A percentile compares a stretch with the other conserved stretches of the same genome.
phyloP scores from a whole-genome alignment of 1,284 basidiomycete genomes.

The Papiliotrema fonsecae region DNA sequence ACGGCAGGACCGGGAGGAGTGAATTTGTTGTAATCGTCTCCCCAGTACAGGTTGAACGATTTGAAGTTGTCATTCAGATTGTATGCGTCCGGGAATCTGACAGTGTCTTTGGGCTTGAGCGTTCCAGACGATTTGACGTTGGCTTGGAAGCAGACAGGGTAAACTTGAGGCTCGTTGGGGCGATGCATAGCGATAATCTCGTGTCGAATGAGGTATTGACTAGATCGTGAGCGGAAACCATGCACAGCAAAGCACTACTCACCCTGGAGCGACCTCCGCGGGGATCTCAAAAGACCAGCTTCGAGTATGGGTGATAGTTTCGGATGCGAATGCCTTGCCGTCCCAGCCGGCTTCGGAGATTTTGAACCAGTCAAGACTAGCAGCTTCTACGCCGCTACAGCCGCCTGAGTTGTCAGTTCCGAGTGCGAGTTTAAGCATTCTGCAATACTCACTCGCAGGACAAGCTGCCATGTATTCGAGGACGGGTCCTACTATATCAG shows the following conservation, averaged over 20 bases:
- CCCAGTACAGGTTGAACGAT: conserved; percentile 13
- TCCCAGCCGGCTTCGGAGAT: conserved; percentile 19
- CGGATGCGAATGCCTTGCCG: conserved; percentile 15
- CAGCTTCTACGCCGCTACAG: conserved; percentile 22
- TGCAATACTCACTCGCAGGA: too few species aligned
- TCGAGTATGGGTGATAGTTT: conserved; percentile 9
- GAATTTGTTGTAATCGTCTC: conserved; percentile 9
- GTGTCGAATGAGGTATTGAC: conserved; percentile 26
- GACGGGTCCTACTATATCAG: too few species aligned
- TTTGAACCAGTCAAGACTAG: conserved; percentile 30
- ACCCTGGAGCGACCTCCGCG: too few species aligned
- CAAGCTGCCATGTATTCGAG: too few species aligned
- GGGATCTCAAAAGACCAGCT: conserved; percentile 21
- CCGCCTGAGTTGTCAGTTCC: too few species aligned
- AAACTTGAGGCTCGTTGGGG: conserved; percentile 22
- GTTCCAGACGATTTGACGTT: conserved; percentile 22
- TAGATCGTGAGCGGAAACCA: background rate
- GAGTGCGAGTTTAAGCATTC: too few species aligned
- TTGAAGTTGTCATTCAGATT: conserved; percentile 11
- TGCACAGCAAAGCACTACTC: too few species aligned
- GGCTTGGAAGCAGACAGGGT: conserved; percentile 26
- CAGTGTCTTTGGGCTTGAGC: conserved; percentile 13
- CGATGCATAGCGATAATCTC: conserved; percentile 25
- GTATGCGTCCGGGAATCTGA: conserved; percentile 24
- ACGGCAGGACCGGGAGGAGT: conserved; percentile 18